These are phyloP conservation scores for Effrenium voratum DNA, from an alignment of 73 alveolate genomes.

Conservation along the genomic window DNA sequence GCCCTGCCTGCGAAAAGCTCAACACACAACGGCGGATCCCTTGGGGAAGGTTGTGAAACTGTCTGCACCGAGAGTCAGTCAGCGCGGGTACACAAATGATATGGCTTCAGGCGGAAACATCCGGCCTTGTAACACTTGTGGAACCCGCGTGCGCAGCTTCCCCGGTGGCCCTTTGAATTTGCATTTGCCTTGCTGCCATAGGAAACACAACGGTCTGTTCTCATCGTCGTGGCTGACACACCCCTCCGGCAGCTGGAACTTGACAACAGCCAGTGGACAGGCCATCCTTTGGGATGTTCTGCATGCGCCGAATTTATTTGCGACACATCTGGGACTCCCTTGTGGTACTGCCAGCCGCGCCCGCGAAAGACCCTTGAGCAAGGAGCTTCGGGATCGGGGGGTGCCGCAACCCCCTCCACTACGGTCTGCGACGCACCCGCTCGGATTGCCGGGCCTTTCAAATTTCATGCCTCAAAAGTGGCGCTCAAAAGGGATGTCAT, in stretches of 20 bases:
- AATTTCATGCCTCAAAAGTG: not conserved
- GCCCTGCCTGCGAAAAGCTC: not conserved
- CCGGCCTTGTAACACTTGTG: too few species aligned
- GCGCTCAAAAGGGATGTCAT: not conserved
- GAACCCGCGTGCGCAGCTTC: not conserved
- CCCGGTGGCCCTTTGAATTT: slow-evolving; percentile 3
- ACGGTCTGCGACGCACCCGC: not conserved
- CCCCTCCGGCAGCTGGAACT: not conserved
- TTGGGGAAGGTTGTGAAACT: not conserved
- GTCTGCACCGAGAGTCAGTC: too few species aligned
- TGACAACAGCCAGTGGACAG: not conserved
- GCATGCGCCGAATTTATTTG: not conserved
- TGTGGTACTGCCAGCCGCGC: slow-evolving; percentile 28
- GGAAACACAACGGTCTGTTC: not conserved
- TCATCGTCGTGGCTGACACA: not conserved
- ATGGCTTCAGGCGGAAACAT: too few species aligned
- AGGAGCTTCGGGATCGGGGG: not conserved
- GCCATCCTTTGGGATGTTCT: not conserved
- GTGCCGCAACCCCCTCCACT: not conserved
- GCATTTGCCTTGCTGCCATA: not conserved
- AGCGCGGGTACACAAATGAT: too few species aligned
- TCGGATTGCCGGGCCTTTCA: not conserved
- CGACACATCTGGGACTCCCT: not conserved
- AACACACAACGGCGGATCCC: too few species aligned
- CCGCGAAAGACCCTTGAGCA: not conserved